A percentile compares a stretch with the other conserved stretches of the same genome.
Evolutionary conservation across 2,329 filamentous ascomycete species (phyloP).

Genomic region (Tolypocladium capitatum): DNA sequence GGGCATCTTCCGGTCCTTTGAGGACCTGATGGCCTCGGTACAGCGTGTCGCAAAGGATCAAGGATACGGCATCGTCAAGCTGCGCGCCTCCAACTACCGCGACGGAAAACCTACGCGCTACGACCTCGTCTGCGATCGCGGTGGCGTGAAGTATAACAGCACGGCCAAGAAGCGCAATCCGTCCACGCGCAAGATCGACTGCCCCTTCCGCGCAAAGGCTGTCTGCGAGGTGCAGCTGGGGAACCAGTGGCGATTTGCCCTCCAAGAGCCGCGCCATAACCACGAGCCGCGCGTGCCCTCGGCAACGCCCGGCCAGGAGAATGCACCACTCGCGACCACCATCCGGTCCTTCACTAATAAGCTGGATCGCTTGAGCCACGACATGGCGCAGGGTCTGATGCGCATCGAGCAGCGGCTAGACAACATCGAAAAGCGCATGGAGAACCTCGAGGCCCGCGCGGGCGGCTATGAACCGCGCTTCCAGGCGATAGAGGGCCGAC

Average conservation of each 20-base stretch:
- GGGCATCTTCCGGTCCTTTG: slow-evolving; percentile 46
- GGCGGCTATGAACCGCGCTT: slow-evolving; percentile 30
- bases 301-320: slow-evolving; percentile 41
- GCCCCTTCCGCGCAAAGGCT: slow-evolving; percentile 49
- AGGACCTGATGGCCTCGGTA: slow-evolving; percentile 43
- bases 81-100: slow-evolving; percentile 49
- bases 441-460: slow-evolving; percentile 35
- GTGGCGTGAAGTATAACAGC: slow-evolving; percentile 51
- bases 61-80: slow-evolving; percentile 49
- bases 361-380: slow-evolving; percentile 44
- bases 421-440: slow-evolving; percentile 40
- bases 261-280: slow-evolving; percentile 47
- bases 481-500: slow-evolving; percentile 27
- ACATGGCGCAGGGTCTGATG: slow-evolving; percentile 38
- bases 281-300: slow-evolving; percentile 45
- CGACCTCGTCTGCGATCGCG: slow-evolving; percentile 49
- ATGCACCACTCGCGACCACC: slow-evolving; percentile 42
- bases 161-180: slow-evolving; percentile 53
- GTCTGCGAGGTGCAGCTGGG: slow-evolving; percentile 50
- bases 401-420: slow-evolving; percentile 37
- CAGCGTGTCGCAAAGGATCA: slow-evolving; percentile 49
- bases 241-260: slow-evolving; percentile 51
- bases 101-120: slow-evolving; percentile 50
- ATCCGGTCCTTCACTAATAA: slow-evolving; percentile 46
- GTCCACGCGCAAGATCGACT: slow-evolving; percentile 50